Evolutionary conservation across 139 green algal genomes (phyloP).

Genomic region (Raphidocelis subcapitata): DNA sequence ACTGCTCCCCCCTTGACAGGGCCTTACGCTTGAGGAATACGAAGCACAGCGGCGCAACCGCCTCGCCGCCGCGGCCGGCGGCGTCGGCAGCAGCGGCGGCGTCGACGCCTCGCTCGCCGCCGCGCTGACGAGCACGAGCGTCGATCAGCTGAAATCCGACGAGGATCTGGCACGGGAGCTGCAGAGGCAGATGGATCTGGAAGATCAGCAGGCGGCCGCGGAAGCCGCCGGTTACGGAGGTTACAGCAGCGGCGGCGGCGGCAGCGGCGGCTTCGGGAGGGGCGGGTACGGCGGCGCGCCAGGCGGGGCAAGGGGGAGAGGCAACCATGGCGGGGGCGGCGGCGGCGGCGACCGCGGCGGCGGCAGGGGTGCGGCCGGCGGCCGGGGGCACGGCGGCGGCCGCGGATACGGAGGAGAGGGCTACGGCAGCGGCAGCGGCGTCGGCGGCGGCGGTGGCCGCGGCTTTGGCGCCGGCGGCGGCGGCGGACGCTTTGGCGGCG

Average conservation of each 20-base stretch:
- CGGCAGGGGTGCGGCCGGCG: background rate
- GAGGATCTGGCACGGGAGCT: constrained; percentile 28
- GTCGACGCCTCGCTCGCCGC: background rate
- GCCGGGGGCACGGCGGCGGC: background rate
- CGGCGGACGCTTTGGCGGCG: background rate
- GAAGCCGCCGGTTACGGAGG: background rate
- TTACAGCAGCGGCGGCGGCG: background rate
- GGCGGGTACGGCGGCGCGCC: background rate
- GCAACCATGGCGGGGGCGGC: constrained; percentile 1
- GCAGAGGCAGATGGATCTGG: constrained; percentile 24
- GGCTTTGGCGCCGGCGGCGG: background rate
- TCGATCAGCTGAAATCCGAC: constrained; percentile 19
- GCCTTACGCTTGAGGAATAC: constrained; percentile 27
- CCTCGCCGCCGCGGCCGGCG: background rate
- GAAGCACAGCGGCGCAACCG: constrained; percentile 12
- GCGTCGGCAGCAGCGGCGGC: too few species aligned
- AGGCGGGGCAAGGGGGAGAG: background rate
- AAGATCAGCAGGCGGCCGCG: background rate
- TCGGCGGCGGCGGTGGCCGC: background rate
- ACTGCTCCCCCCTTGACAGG: background rate
- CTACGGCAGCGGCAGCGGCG: background rate
- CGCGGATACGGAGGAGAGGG: background rate
- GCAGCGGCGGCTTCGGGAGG: background rate
- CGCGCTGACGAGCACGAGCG: background rate
- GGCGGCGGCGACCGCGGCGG: background rate